Evolutionary conservation across 2,329 filamentous ascomycete genomes (phyloP), one percentile per base, ranked within the genome.

Genomic region (Plenodomus biglobosus): DNA sequence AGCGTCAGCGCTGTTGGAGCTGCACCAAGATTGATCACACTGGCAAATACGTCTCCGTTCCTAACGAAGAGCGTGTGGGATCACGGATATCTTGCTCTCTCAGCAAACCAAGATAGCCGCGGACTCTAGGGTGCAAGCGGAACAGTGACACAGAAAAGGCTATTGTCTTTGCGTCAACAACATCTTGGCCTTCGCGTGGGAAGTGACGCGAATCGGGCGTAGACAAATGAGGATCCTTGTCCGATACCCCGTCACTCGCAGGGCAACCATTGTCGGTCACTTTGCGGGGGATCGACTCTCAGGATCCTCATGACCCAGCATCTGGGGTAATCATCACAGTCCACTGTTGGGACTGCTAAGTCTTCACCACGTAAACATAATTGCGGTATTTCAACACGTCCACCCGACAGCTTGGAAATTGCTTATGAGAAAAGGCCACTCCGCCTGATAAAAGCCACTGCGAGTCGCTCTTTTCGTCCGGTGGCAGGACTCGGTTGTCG

Each of bases 231-330:
- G 44, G 34, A 40, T 22, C 22, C 41, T 32, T 32, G 27, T 11
- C 15, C 27, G 27, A 32, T 32, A 15, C 11, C 22, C 3, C 27
- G 27, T 32, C 13, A 11, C 8, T 10, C 8, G 3, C 15, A 11
- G 27, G 27, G 27, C 27, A 15, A 32, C 8, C 46, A 34, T 57
- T 46, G 45, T 59, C 45, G 41, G 57, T 48, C 19, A 39, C 36
- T 44, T 45, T 65, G 61, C 59, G 56, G 62, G 62, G 62, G 56
- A 68, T 60, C 62, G 59, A 45, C 59, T 64, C 45, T 54, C 34
- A 41, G 18, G 38, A 39, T 36, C 32, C 17, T 30, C 21, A 13
- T 8, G 41, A 7, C 37, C 35, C 30, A 17, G 20, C 27, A 24
- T 30, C n/a, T 11, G 11, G 24, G 32, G 42, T 22, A 19, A 8